Base-by-base conservation (phyloP, 2,329 filamentous ascomycete species). In the Bertia moriformis region DNA sequence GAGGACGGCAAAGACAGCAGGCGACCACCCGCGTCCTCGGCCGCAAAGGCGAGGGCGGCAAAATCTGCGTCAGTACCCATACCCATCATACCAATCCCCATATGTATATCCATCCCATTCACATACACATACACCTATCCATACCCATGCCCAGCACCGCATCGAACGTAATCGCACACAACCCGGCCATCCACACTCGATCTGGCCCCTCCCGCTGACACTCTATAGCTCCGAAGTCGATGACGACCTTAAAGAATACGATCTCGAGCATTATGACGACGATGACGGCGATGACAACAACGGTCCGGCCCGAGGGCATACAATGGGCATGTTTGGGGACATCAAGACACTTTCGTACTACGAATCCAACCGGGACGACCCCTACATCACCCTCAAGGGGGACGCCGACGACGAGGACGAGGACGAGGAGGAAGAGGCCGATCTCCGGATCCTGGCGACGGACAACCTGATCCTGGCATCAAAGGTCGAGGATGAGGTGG, bases 401-500 rank as follows among this genome's bases (percentile, higher is more conserved):
- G 70, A 65, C 40, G 67, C 69, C 40, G 69, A 64, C 14, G 62
- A 73, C 29, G 75, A 73, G 35, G 73, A 81, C 29, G 69, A 64
- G 14, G 62, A 73, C 29, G 75, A 73, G 35, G 73, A 81, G 27
- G 91, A 96, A 48, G 73, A 87, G 42, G 85, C 96, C 62, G 89
- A 98, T 49, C 70, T 98, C 40, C 88, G 98, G 60, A 83, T 98
- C 46, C 62, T 96, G 46, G 78, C 85, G 2, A 91, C 85, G 14
- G 91, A 98, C 62, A 98, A 96, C 56, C 67, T 98, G 43, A 71
- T 98, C 20, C 67, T 98, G 37, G 84, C 89, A 10, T 88, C 87
- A 46, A 89, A 94, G 63, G 81, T 96, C 39, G 91, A 98, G 60
- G 91, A 98, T 51, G 91, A 98, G 56, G 79, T 98, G 43, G 89